These are phyloP conservation scores for Lasiosphaeria ovina DNA, from an alignment of 495 filamentous ascomycete species.

Conservation along the genomic window DNA sequence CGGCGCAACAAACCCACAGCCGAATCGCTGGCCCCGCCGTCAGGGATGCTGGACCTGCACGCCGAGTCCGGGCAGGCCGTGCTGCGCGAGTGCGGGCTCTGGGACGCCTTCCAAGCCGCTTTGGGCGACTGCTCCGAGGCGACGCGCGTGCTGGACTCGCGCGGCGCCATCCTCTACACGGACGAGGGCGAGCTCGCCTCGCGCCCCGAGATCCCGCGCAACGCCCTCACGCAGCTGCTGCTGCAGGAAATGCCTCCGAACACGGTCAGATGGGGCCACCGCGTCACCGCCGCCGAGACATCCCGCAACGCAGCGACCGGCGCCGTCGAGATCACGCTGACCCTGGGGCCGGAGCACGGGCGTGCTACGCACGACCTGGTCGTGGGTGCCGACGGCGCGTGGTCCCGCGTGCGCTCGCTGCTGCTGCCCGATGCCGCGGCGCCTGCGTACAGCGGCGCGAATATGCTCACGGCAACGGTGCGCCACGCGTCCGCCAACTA, in stretches of 20 bases:
- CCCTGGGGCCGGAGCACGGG: conserved; percentile 34
- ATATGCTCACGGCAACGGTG: conserved; percentile 35
- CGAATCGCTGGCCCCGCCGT: conserved; percentile 35
- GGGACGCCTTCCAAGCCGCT: conserved; percentile 35
- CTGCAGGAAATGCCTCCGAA: conserved; percentile 35
- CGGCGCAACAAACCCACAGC: conserved; percentile 12
- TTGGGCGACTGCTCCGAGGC: conserved; percentile 37
- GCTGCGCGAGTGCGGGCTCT: conserved; percentile 46
- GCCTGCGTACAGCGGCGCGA: conserved; percentile 49
- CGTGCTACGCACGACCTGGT: conserved; percentile 50
- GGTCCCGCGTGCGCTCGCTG: conserved; percentile 51
- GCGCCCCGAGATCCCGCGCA: conserved; percentile 52
- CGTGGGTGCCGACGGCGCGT: conserved; percentile 63
- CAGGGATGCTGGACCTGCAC: conserved; percentile 54
- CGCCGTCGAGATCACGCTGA: conserved; percentile 30
- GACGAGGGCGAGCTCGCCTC: conserved; percentile 25
- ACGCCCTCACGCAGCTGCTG: conserved; percentile 41
- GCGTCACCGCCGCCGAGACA: conserved; percentile 25
- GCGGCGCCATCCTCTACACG: conserved; percentile 40
- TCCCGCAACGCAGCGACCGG: conserved; percentile 7
- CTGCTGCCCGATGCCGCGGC: conserved; percentile 46
- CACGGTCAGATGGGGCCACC: conserved; percentile 46
- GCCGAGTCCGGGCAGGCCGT: conserved; percentile 42
- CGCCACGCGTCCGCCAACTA: conserved; percentile 33
- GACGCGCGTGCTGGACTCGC: conserved; percentile 33